Evolutionary conservation across 306 rosid genomes (phyloP).

Genomic region (Aeschynomene evenia): DNA sequence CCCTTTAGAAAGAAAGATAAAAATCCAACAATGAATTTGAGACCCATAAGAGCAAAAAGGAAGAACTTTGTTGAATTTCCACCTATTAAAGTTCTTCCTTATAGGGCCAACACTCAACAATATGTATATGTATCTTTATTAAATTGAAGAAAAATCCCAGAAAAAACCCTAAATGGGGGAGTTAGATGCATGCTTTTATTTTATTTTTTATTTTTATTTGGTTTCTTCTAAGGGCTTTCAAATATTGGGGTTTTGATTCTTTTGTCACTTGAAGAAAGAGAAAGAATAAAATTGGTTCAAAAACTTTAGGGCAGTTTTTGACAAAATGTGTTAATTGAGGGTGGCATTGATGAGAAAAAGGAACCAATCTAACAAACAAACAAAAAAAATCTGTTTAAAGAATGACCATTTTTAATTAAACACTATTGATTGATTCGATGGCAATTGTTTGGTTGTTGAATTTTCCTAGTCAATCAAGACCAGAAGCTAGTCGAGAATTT

Average conservation of each 20-base stretch:
- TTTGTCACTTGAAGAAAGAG: conserved; percentile 29
- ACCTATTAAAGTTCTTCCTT: conserved; percentile 19
- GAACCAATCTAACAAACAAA: conserved; percentile 34
- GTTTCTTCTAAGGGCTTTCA: background rate
- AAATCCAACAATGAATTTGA: conserved; percentile 29
- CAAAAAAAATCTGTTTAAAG: conserved; percentile 47
- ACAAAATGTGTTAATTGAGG: conserved; percentile 43
- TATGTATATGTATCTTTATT: conserved; percentile 8
- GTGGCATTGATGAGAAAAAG: conserved; percentile 42
- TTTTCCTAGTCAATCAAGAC: conserved; percentile 39
- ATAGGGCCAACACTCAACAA: conserved; percentile 30
- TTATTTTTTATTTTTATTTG: too few relatives aligned
- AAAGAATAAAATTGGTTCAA: conserved; percentile 38
- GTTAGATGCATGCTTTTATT: background rate
- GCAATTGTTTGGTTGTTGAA: conserved; percentile 35
- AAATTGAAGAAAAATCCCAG: conserved; percentile 16
- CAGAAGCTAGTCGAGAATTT: conserved; percentile 50
- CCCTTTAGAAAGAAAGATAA: conserved; percentile 6
- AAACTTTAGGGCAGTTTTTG: conserved; percentile 46
- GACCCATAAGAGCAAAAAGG: background rate
- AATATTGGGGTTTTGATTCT: background rate
- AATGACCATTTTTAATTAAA: conserved; percentile 30
- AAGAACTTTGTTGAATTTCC: conserved; percentile 16
- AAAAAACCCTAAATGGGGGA: conserved; percentile 31
- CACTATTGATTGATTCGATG: conserved; percentile 37